Percentiles rank a stretch among this genome's conserved stretches.
Evolutionary conservation across 352 stramenopile species (phyloP).

Genomic region (Phytopythium litorale): DNA sequence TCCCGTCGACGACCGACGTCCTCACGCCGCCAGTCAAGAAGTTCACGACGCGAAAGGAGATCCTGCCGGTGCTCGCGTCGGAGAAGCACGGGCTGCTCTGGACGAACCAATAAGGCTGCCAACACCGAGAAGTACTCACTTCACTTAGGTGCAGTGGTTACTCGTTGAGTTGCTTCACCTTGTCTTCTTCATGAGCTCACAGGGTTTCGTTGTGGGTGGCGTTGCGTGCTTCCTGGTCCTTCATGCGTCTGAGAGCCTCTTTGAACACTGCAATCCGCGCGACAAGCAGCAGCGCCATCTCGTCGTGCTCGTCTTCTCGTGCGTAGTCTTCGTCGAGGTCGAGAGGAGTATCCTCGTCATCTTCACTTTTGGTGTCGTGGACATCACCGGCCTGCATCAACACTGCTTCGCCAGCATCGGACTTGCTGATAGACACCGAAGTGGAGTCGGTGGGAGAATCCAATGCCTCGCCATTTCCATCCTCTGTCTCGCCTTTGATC

Average conservation of each 20-base stretch:
- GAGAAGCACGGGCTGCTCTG: conserved; percentile 58
- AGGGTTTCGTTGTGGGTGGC: background rate
- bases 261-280: conserved; percentile 42
- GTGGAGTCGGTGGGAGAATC: background rate
- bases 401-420: background rate
- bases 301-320: conserved; percentile 22
- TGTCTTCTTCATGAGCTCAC: background rate
- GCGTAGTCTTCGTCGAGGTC: conserved; percentile 15
- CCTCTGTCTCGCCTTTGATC: background rate
- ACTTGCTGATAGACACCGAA: background rate
- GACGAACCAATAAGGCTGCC: conserved; percentile 28
- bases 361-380: background rate
- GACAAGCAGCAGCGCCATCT: conserved; percentile 37
- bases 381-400: background rate
- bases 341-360: conserved; percentile 11
- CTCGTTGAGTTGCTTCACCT: background rate
- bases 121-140: background rate
- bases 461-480: background rate
- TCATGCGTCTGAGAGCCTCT: conserved; percentile 29
- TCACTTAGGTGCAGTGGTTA: background rate
- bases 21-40: conserved; percentile 63
- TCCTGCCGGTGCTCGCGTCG: conserved; percentile 18
- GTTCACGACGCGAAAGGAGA: conserved; percentile 47
- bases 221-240: conserved; percentile 6
- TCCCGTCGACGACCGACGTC: conserved; percentile 47